Percentiles rank a stretch among this genome's conserved stretches.
Conservation (phyloP, 306 rosid species). For the Cicer cuneatum region DNA sequence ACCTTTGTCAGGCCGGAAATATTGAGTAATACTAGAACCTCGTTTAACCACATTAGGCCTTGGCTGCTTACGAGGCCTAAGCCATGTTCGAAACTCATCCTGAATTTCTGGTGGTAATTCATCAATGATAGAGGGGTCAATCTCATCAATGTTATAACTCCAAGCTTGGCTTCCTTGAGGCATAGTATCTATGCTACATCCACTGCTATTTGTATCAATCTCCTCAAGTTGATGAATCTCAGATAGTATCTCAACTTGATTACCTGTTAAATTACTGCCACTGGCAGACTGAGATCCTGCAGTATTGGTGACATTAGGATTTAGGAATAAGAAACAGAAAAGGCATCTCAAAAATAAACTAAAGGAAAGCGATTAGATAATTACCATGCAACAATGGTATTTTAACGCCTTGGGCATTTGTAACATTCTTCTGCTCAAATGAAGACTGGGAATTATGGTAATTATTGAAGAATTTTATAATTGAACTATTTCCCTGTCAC, state of each 20-base stretch:
- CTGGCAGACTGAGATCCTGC: slow-evolving; percentile 46
- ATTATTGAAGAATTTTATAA: slow-evolving; percentile 66
- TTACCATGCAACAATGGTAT: slow-evolving; percentile 50
- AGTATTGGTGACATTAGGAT: slow-evolving; percentile 22
- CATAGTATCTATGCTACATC: slow-evolving; percentile 28
- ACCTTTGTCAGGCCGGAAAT: slow-evolving; percentile 67
- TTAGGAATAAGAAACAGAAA: slow-evolving; percentile 11
- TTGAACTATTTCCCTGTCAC: slow-evolving; percentile 71
- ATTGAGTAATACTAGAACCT: slow-evolving; percentile 73
- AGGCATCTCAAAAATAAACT: slow-evolving; percentile 1
- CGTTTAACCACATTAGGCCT: slow-evolving; percentile 60
- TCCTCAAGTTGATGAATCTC: slow-evolving; percentile 48
- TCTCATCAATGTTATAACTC: slow-evolving; percentile 75
- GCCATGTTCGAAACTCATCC: slow-evolving; percentile 67
- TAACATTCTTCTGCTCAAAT: slow-evolving; percentile 54
- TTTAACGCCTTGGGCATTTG: slow-evolving; percentile 50
- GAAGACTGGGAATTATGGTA: slow-evolving; percentile 50
- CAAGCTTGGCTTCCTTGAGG: slow-evolving; percentile 63
- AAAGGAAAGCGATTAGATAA: slow-evolving; percentile 31
- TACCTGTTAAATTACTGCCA: slow-evolving; percentile 34
- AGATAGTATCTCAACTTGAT: slow-evolving; percentile 41
- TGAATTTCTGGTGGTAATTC: slow-evolving; percentile 93
- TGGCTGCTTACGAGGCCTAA: slow-evolving; percentile 77
- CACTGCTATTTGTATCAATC: slow-evolving; percentile 29
- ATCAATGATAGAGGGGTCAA: slow-evolving; percentile 72